Evolutionary conservation across 352 stramenopile species (phyloP).

Genomic region (Pythium aristosporum): DNA sequence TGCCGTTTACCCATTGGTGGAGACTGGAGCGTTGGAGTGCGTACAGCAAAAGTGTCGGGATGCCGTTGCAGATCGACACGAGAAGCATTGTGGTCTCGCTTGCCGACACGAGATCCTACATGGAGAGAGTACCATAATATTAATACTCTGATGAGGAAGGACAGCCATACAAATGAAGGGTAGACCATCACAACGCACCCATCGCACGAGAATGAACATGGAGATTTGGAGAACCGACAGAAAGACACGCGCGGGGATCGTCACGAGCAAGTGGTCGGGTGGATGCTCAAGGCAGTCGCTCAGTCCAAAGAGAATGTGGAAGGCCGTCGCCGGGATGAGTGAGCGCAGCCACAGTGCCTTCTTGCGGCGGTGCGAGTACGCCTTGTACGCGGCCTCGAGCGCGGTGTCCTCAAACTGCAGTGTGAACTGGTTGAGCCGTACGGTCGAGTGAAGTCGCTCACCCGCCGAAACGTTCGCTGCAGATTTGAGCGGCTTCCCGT

Average conservation of each 20-base stretch:
- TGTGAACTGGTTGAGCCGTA: conserved; percentile 79
- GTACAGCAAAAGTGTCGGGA: conserved; percentile 69
- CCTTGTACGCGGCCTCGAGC: conserved; percentile 66
- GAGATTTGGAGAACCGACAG: conserved; percentile 68
- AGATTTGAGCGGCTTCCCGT: background rate
- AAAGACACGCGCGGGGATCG: conserved; percentile 64
- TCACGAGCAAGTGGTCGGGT: conserved; percentile 65
- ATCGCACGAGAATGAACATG: conserved; percentile 76
- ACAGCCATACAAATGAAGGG: too few relatives aligned
- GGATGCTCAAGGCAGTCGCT: conserved; percentile 72
- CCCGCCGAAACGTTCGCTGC: background rate
- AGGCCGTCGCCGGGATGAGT: conserved; percentile 65
- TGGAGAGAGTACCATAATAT: background rate
- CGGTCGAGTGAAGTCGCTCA: conserved; percentile 58
- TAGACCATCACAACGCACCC: conserved; percentile 31
- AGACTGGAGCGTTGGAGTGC: conserved; percentile 67
- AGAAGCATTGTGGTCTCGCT: conserved; percentile 73
- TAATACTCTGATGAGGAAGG: too few relatives aligned
- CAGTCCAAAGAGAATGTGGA: conserved; percentile 74
- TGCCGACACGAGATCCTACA: conserved; percentile 58
- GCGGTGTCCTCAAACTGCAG: conserved; percentile 73
- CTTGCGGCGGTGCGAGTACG: conserved; percentile 67
- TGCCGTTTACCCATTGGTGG: conserved; percentile 67
- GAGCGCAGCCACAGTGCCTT: conserved; percentile 83
- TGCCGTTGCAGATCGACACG: conserved; percentile 67